These are phyloP conservation scores for Yamadazyma friedrichii DNA, from an alignment of 1,139 yeast species.

Conservation along the genomic window DNA sequence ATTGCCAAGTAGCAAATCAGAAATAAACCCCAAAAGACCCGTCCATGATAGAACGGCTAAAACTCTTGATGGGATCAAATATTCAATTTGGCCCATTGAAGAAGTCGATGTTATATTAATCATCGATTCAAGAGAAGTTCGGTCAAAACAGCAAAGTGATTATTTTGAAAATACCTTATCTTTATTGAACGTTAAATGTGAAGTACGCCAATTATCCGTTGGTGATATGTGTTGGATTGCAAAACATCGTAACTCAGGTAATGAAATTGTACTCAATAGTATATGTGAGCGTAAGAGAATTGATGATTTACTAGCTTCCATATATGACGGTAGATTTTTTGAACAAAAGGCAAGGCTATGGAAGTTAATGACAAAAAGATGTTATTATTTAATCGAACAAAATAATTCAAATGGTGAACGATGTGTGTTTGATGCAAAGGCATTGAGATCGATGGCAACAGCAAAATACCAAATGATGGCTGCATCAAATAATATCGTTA, in stretches of 20 bases:
- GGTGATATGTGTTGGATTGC: slow-evolving; percentile 96
- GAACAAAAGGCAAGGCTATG: slow-evolving; percentile 82
- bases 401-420: slow-evolving; percentile 12
- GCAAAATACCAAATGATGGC: slow-evolving; percentile 73
- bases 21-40: neutral
- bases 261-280: slow-evolving; percentile 70
- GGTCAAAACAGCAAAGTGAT: slow-evolving; percentile 59
- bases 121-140: slow-evolving; percentile 81
- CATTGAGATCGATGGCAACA: slow-evolving; percentile 70
- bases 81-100: slow-evolving; percentile 37
- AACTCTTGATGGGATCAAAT: slow-evolving; percentile 23
- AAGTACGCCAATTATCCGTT: slow-evolving; percentile 60
- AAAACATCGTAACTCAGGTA: slow-evolving; percentile 51
- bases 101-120: slow-evolving; percentile 60
- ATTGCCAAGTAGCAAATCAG: too few species aligned
- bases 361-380: slow-evolving; percentile 64
- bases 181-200: slow-evolving; percentile 49
- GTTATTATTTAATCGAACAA: slow-evolving; percentile 76
- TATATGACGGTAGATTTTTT: slow-evolving; percentile 79
- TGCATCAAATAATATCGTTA: slow-evolving; percentile 63
- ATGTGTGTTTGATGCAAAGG: slow-evolving; percentile 21
- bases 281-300: slow-evolving; percentile 86
- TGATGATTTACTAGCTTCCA: slow-evolving; percentile 81
- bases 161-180: slow-evolving; percentile 59
- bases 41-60: slow-evolving; percentile 26